Conservation (phyloP, 257 asterid genomes). For the Solanum lycopersicoides region DNA sequence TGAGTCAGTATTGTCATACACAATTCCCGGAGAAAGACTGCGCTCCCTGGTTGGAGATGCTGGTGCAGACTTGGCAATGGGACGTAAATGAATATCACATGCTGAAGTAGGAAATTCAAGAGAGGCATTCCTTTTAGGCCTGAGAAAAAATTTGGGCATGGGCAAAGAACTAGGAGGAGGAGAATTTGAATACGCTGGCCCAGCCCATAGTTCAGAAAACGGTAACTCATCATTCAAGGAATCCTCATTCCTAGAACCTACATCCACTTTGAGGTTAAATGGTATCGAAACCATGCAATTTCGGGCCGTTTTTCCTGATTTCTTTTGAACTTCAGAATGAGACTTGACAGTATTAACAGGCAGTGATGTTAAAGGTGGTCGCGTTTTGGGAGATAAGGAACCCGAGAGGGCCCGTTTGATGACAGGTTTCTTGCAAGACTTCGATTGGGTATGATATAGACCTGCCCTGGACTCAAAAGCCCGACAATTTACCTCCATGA, state of each 20-base stretch:
- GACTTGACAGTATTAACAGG: not conserved
- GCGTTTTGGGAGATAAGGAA: constrained; percentile 28
- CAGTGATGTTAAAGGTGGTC: constrained; percentile 19
- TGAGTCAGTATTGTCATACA: constrained; percentile 42
- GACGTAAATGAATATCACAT: constrained; percentile 34
- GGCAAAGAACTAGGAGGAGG: constrained; percentile 97
- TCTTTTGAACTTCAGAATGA: constrained; percentile 15
- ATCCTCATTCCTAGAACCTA: not conserved
- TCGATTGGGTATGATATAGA: constrained; percentile 34
- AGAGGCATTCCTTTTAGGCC: constrained; percentile 62
- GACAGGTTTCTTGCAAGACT: constrained; percentile 2
- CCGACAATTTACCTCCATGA: constrained; percentile 26
- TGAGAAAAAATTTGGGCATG: constrained; percentile 67
- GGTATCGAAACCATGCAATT: constrained; percentile 28
- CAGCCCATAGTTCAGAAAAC: constrained; percentile 92
- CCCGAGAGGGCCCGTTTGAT: constrained; percentile 1
- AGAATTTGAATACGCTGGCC: constrained; percentile 85
- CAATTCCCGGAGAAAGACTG: constrained; percentile 28
- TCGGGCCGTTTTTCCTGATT: constrained; percentile 15
- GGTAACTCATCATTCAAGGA: constrained; percentile 12
- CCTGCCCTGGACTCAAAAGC: constrained; percentile 45
- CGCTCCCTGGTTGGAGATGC: constrained; percentile 45
- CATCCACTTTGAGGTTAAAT: constrained; percentile 18
- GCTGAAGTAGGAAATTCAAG: constrained; percentile 46
- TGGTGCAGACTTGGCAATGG: constrained; percentile 36